A percentile compares a stretch with the other conserved stretches of the same genome.
Evolutionary conservation across 225 moss, liverwort and hornwort genomes (phyloP).

Genomic region (Lunularia cruciata): DNA sequence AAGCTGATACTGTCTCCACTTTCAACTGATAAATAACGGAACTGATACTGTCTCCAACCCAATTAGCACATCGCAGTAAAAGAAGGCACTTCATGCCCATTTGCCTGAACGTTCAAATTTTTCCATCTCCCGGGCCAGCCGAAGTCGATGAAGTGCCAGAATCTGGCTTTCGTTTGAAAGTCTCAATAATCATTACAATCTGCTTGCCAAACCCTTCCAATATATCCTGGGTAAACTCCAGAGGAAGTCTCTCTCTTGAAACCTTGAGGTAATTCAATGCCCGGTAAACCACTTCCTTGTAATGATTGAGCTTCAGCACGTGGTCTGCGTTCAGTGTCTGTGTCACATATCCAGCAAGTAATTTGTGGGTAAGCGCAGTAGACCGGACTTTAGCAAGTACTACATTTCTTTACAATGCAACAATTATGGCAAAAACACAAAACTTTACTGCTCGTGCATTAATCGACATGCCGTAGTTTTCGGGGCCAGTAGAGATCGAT

Average conservation of each 20-base stretch:
- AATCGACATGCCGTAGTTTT: too few species aligned
- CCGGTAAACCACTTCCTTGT: slow-evolving; percentile 33
- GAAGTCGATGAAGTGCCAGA: background rate
- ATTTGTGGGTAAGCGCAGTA: background rate
- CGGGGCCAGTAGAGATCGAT: too few species aligned
- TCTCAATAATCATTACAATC: slow-evolving; percentile 32
- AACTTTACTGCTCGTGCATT: too few species aligned
- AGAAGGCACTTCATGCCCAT: background rate
- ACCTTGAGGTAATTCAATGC: slow-evolving; percentile 31
- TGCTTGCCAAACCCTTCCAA: slow-evolving; percentile 30
- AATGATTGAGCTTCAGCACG: slow-evolving; percentile 27
- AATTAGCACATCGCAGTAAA: background rate
- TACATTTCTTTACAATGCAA: background rate
- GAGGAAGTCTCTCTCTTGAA: slow-evolving; percentile 29
- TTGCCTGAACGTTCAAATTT: background rate
- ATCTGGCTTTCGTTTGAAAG: slow-evolving; percentile 33
- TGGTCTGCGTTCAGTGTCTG: slow-evolving; percentile 32
- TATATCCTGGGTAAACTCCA: slow-evolving; percentile 28
- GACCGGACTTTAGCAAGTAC: background rate
- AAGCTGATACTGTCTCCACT: background rate
- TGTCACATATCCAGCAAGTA: background rate
- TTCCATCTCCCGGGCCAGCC: background rate
- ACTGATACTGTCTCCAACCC: too few species aligned
- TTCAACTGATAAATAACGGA: background rate
- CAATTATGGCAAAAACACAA: too few species aligned